A percentile compares a stretch with the other conserved stretches of the same genome.
These are phyloP conservation scores for Chrysopogon serrulatus DNA, from an alignment of 176 grass and related monocot species.

Conservation along the genomic window DNA sequence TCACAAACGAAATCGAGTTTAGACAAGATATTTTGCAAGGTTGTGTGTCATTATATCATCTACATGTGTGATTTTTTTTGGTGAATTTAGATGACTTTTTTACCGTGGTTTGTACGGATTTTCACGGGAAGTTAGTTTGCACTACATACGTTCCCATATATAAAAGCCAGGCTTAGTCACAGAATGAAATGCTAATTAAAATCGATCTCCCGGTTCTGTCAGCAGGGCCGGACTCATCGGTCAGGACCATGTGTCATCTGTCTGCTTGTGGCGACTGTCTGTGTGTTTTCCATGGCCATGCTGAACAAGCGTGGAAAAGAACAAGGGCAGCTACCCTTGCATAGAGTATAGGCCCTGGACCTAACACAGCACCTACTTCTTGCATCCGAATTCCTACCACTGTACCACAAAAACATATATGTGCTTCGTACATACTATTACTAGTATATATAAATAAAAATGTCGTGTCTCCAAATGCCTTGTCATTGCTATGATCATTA, in stretches of 20 bases:
- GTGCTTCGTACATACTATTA: not conserved
- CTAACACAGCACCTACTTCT: slow-evolving; percentile 30
- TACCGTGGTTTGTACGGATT: too few species aligned
- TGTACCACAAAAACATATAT: not conserved
- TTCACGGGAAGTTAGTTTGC: too few species aligned
- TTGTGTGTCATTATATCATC: too few species aligned
- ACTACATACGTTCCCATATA: too few species aligned
- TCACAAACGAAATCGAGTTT: too few species aligned
- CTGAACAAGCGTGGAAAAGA: slow-evolving; percentile 13
- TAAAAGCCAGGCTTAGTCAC: slow-evolving; percentile 1
- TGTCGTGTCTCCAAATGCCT: not conserved
- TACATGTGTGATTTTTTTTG: too few species aligned
- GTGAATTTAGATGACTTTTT: too few species aligned
- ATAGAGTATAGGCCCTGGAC: slow-evolving; percentile 36
- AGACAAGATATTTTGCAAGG: too few species aligned
- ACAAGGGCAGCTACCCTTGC: slow-evolving; percentile 12
- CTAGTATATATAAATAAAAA: not conserved
- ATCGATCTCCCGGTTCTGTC: slow-evolving; percentile 8
- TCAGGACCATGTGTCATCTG: slow-evolving; percentile 27
- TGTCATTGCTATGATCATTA: not conserved
- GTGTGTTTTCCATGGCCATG: slow-evolving; percentile 31
- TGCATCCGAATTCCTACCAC: slow-evolving; percentile 22
- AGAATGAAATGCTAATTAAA: not conserved
- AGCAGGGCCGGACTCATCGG: not conserved
- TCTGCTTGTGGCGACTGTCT: not conserved